Evolutionary conservation across 1,284 basidiomycete genomes (phyloP).

Genomic region (Coriolopsis trogii): DNA sequence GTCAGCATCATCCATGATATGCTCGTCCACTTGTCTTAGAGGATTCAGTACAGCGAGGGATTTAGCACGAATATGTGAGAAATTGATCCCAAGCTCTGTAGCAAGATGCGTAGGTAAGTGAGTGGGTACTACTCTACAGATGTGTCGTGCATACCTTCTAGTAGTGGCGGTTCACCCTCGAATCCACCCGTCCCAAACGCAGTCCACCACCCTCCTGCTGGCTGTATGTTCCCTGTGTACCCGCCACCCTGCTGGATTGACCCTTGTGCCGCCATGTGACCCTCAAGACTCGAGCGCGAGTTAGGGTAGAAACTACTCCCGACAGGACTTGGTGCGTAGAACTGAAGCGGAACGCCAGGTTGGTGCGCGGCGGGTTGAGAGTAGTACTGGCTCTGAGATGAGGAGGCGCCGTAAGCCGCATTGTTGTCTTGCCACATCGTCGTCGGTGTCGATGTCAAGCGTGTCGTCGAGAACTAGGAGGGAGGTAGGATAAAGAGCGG

Average conservation of each 20-base stretch:
- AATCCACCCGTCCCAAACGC: constrained; percentile 96
- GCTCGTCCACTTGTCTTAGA: constrained; percentile 83
- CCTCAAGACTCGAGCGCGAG: constrained; percentile 74
- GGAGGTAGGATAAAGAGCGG: constrained; percentile 7
- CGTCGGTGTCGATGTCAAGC: constrained; percentile 1
- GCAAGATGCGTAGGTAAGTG: neutral
- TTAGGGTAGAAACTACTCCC: constrained; percentile 65
- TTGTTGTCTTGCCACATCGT: constrained; percentile 73
- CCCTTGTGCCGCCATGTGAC: constrained; percentile 62
- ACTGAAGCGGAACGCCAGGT: constrained; percentile 66
- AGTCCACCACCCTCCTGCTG: constrained; percentile 85
- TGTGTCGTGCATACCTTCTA: constrained; percentile 69
- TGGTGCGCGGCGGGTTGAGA: constrained; percentile 45
- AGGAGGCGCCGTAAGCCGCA: constrained; percentile 54
- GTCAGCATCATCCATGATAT: constrained; percentile 99
- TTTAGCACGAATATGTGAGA: constrained; percentile 93
- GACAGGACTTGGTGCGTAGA: constrained; percentile 62
- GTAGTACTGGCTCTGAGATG: constrained; percentile 63
- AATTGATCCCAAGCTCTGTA: constrained; percentile 97
- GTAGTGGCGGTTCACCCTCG: constrained; percentile 90
- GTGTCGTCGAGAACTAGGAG: constrained; percentile 1
- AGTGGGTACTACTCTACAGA: no score
- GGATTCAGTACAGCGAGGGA: constrained; percentile 96
- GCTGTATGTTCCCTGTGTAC: constrained; percentile 75
- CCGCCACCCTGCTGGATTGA: constrained; percentile 49